Evolutionary conservation across 2,329 filamentous ascomycete genomes (phyloP).

Genomic region (Phaeomoniella chlamydospora): DNA sequence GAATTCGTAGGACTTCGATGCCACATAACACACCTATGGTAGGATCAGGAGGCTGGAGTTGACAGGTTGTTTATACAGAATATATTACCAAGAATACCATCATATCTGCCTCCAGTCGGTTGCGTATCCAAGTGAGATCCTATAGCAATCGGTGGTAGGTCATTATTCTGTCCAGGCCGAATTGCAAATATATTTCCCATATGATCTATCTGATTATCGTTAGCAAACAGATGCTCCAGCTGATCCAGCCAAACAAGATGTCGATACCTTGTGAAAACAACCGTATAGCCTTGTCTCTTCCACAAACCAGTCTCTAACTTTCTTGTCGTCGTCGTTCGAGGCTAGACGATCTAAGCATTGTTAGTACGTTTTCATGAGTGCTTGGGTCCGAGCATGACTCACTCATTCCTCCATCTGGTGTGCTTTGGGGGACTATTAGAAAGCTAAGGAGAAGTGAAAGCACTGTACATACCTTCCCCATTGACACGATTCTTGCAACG

Average conservation of each 20-base stretch:
- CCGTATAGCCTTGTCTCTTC: slow-evolving; percentile 43
- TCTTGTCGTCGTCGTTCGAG: slow-evolving; percentile 42
- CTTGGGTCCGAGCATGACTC: too few relatives aligned
- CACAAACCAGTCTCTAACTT: slow-evolving; percentile 56
- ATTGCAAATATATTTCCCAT: slow-evolving; percentile 29
- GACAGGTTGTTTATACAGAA: too few relatives aligned
- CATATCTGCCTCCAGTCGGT: slow-evolving; percentile 43
- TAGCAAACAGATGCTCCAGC: too few relatives aligned
- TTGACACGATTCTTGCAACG: slow-evolving; percentile 1
- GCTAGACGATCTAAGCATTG: neutral
- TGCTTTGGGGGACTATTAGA: neutral
- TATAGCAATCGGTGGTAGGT: slow-evolving; percentile 7
- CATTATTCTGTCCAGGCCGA: slow-evolving; percentile 3
- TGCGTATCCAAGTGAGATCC: slow-evolving; percentile 8
- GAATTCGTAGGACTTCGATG: slow-evolving; percentile 51
- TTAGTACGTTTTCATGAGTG: neutral
- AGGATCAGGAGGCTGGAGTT: too few relatives aligned
- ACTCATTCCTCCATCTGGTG: neutral
- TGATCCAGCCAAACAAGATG: too few relatives aligned
- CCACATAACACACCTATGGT: slow-evolving; percentile 52
- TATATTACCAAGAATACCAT: slow-evolving; percentile 45
- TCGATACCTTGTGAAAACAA: slow-evolving; percentile 41
- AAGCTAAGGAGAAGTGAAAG: neutral
- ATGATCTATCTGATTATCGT: slow-evolving; percentile 31
- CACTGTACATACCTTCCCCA: neutral